phyloP scores from a whole-genome alignment of 2,329 filamentous ascomycete species.

The Sporothrix euskadiensis region DNA sequence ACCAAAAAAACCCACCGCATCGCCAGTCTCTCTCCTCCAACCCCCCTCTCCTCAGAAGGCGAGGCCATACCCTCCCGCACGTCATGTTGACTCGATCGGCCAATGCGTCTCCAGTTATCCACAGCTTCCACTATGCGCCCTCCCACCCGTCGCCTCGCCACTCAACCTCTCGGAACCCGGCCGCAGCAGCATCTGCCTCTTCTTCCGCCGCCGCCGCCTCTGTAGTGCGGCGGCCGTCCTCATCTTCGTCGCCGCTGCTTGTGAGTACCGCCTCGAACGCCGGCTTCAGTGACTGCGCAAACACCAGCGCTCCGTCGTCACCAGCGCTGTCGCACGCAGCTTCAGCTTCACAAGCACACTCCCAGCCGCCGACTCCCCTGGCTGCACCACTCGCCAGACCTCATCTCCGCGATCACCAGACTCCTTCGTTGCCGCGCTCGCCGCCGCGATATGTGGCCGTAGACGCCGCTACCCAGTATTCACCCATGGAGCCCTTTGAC shows the following conservation, averaged over 20 bases:
- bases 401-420: neutral
- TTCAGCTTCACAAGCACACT: neutral
- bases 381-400: neutral
- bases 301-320: slow-evolving; percentile 19
- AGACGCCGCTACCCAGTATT: slow-evolving; percentile 52
- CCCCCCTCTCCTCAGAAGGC: slow-evolving; percentile 4
- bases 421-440: neutral
- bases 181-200: slow-evolving; percentile 18
- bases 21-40: neutral
- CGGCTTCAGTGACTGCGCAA: neutral
- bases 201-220: slow-evolving; percentile 12
- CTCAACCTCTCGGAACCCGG: slow-evolving; percentile 44
- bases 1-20: slow-evolving; percentile 14
- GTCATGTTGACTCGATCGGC: slow-evolving; percentile 61
- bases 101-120: slow-evolving; percentile 54
- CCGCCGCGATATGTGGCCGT: slow-evolving; percentile 39
- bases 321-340: slow-evolving; percentile 10
- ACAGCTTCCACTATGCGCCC: slow-evolving; percentile 50
- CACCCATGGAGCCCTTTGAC: slow-evolving; percentile 51
- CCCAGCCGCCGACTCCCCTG: slow-evolving; percentile 2
- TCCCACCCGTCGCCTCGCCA: slow-evolving; percentile 45
- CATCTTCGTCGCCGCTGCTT: slow-evolving; percentile 22
- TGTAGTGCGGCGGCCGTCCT: slow-evolving; percentile 29
- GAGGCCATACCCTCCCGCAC: slow-evolving; percentile 27
- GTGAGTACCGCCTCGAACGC: neutral